phyloP scores from a whole-genome alignment of 768 basidiomycete species.

The Mycena alexandri region DNA sequence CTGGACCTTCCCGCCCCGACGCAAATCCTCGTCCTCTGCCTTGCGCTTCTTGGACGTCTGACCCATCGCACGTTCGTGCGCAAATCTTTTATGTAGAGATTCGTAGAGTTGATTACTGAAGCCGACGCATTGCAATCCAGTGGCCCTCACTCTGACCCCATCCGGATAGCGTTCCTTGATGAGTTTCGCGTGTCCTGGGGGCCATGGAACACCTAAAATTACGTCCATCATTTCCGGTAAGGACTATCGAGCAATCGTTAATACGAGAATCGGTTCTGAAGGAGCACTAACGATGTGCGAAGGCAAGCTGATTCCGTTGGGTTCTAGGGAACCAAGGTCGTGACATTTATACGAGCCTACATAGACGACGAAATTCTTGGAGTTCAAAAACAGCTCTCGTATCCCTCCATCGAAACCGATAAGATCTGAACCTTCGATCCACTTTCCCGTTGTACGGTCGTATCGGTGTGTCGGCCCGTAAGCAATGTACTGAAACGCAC shows the following conservation, averaged over 20 bases:
- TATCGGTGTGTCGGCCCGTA: slow-evolving; percentile 11
- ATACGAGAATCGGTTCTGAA: too few relatives aligned
- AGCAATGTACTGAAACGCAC: not conserved
- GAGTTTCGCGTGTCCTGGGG: not conserved
- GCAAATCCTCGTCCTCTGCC: not conserved
- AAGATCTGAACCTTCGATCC: slow-evolving; percentile 17
- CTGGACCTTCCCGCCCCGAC: too few relatives aligned
- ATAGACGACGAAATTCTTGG: not conserved
- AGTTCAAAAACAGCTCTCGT: slow-evolving; percentile 3
- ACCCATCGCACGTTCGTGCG: not conserved
- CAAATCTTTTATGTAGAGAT: not conserved
- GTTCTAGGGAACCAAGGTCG: not conserved
- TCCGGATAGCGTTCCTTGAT: not conserved
- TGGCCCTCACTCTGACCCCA: slow-evolving; percentile 1
- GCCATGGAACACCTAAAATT: slow-evolving; percentile 5
- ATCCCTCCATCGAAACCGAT: slow-evolving; percentile 3
- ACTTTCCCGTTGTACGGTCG: not conserved
- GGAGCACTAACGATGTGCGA: not conserved
- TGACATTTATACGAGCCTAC: slow-evolving; percentile 17
- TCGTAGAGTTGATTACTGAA: slow-evolving; percentile 12
- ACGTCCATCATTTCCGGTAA: not conserved
- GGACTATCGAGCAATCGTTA: not conserved
- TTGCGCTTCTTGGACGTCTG: not conserved
- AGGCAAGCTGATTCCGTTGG: not conserved
- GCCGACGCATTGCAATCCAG: slow-evolving; percentile 1